phyloP scores from a whole-genome alignment of 2,329 filamentous ascomycete genomes.

The Aotearoamyces nothofagi region DNA sequence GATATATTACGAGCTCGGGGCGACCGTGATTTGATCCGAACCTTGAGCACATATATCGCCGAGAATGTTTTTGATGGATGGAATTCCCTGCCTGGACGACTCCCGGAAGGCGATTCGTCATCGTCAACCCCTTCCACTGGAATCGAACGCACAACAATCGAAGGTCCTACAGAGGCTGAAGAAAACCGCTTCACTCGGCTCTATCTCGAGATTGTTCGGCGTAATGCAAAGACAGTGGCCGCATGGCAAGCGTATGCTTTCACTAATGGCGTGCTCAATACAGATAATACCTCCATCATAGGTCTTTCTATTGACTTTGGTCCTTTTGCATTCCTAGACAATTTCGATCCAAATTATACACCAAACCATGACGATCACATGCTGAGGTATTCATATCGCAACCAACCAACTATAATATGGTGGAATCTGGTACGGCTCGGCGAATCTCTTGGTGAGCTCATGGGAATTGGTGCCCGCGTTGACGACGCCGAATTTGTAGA shows the following conservation, averaged over 20 bases:
- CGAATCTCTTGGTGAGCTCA: slow-evolving; percentile 74
- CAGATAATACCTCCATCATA: slow-evolving; percentile 86
- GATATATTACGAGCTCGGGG: slow-evolving; percentile 76
- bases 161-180: slow-evolving; percentile 51
- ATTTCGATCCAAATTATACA: slow-evolving; percentile 87
- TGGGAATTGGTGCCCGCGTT: slow-evolving; percentile 60
- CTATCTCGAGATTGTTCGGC: slow-evolving; percentile 73
- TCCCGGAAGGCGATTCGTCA: slow-evolving; percentile 32
- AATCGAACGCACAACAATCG: slow-evolving; percentile 38
- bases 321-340: slow-evolving; percentile 94
- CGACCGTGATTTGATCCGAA: slow-evolving; percentile 59
- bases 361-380: slow-evolving; percentile 91
- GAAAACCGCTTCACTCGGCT: slow-evolving; percentile 81
- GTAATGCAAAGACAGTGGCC: slow-evolving; percentile 79
- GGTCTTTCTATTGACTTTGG: slow-evolving; percentile 90
- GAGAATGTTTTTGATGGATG: slow-evolving; percentile 82
- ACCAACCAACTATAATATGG: slow-evolving; percentile 94
- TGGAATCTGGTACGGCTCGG: slow-evolving; percentile 93
- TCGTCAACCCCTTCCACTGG: slow-evolving; percentile 25
- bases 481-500: slow-evolving; percentile 58
- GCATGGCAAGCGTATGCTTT: slow-evolving; percentile 98
- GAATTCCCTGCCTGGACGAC: slow-evolving; percentile 58
- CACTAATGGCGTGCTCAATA: slow-evolving; percentile 96
- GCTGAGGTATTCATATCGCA: slow-evolving; percentile 80
- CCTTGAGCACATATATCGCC: slow-evolving; percentile 67